A percentile compares a stretch with the other conserved stretches of the same genome.
Evolutionary conservation across 768 basidiomycete genomes (phyloP).

Genomic region (Phaeotremella fagi): DNA sequence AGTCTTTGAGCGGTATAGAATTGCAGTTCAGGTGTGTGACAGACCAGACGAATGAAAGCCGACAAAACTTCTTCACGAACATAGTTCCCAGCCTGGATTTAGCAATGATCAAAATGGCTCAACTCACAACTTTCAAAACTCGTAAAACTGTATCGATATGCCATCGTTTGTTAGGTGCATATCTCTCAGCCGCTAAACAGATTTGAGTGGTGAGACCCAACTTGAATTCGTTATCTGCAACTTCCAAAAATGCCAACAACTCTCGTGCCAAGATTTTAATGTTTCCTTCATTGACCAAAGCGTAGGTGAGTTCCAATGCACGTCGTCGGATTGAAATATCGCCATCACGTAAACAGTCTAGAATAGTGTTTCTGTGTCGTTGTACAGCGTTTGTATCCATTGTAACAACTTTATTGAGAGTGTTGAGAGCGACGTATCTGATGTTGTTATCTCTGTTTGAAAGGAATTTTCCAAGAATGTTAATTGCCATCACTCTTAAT

Average conservation of each 20-base stretch:
- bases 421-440: constrained; percentile 95
- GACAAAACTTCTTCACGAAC: constrained; percentile 94
- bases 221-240: constrained; percentile 99
- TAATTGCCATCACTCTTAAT: constrained; percentile 97
- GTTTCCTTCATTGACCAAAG: constrained; percentile 90
- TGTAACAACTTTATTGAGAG: constrained; percentile 93
- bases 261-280: constrained; percentile 88
- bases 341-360: constrained; percentile 98
- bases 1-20: constrained; percentile 89
- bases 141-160: constrained; percentile 96
- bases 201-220: constrained; percentile 97
- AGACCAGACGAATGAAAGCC: constrained; percentile 89
- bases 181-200: constrained; percentile 87
- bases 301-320: constrained; percentile 93
- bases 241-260: constrained; percentile 89
- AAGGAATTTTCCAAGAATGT: constrained; percentile 96
- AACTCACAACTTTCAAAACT: constrained; percentile 77
- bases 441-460: constrained; percentile 98
- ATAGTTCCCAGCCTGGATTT: constrained; percentile 83
- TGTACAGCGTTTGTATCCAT: constrained; percentile 98
- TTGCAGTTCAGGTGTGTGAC: constrained; percentile 94
- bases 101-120: background rate
- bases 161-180: constrained; percentile 97
- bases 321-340: constrained; percentile 97
- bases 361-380: constrained; percentile 93